These are phyloP conservation scores for Medicago lupulina DNA, from an alignment of 306 rosid genomes.

Conservation along the genomic window DNA sequence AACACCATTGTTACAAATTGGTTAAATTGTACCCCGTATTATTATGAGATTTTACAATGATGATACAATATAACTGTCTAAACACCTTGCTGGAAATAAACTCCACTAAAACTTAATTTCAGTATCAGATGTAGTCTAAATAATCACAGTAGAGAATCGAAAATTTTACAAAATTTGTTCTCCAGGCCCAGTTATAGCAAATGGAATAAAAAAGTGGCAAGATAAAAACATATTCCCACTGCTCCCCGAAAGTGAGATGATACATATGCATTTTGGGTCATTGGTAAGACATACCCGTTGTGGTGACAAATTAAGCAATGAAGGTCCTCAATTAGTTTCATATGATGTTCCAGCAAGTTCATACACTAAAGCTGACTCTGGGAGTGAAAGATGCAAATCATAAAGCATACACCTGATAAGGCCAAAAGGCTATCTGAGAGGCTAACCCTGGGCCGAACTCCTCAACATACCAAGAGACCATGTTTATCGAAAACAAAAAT, in stretches of 20 bases:
- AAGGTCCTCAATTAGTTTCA: conserved; percentile 13
- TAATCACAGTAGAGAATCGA: conserved; percentile 27
- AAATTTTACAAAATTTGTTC: conserved; percentile 36
- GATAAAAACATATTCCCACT: background rate
- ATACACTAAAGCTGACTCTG: background rate
- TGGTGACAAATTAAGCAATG: conserved; percentile 17
- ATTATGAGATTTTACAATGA: no score
- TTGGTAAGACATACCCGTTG: background rate
- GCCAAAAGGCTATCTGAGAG: conserved; percentile 36
- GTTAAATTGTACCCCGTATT: background rate
- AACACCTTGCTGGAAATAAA: background rate
- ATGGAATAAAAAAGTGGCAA: conserved; percentile 5
- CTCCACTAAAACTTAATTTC: conserved; percentile 26
- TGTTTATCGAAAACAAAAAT: conserved; percentile 36
- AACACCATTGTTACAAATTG: background rate
- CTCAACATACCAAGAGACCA: background rate
- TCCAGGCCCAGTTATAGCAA: conserved; percentile 11
- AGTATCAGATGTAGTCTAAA: conserved; percentile 24
- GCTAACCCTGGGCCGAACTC: conserved; percentile 22
- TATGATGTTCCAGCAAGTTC: conserved; percentile 7
- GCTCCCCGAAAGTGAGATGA: background rate
- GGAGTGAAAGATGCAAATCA: conserved; percentile 22
- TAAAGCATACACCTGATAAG: background rate
- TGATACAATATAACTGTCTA: background rate
- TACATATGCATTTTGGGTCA: conserved; percentile 10